Base-by-base conservation (phyloP, 108 stramenopile genomes). In the Fragilaria crotonensis region DNA sequence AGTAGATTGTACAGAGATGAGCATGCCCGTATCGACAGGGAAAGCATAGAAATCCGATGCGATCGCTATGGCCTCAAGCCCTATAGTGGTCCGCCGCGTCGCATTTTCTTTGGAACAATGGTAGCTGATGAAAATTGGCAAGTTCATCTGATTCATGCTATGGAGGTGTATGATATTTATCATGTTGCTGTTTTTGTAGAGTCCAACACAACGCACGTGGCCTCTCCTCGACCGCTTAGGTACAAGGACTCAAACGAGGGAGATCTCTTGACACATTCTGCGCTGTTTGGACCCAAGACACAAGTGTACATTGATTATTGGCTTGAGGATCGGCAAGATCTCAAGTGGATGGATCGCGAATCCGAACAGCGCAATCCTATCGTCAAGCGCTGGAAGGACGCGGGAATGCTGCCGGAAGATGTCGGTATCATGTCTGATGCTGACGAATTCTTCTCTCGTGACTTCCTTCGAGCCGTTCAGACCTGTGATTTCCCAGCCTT, bases 401-500 rank as follows among this genome's bases (percentile, higher is more conserved):
- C 72, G 53, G 71, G 71, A 1, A 77, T 77, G 76, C 48, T n/a
- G 32, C 32, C 41, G 0, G 70, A 72, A 25, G 76, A 77, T 46
- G 45, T 77, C 7, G 76, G 57, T 0, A 46, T 77, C 19, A 36
- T 77, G 3, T 25, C 45, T 0, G 76, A 77, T 62, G 22, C 48
- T 0, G 76, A 77, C 41, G 76, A 77, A 30, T 50, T 58, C 0
- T 60, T 60, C 21, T 62, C 65, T 9, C 22, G 76, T 17, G 76
- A 77, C 44, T 77, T 70, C 44, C 31, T 77, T 4, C 63, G 67
- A 20, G 71, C 76, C 0, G 19, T 73, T 20, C 71, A 77, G 36
- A 61, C 66, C 14, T 77, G 76, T 52, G 71, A 77, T 25, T 54
- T 77, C 26, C 76, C 71, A 3, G 51, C 55, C 14, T 73, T 77